A percentile compares a stretch with the other conserved stretches of the same genome.
These are phyloP conservation scores for Penicillium sp. DNA, from an alignment of 2,329 filamentous ascomycete species.

Conservation along the genomic window DNA sequence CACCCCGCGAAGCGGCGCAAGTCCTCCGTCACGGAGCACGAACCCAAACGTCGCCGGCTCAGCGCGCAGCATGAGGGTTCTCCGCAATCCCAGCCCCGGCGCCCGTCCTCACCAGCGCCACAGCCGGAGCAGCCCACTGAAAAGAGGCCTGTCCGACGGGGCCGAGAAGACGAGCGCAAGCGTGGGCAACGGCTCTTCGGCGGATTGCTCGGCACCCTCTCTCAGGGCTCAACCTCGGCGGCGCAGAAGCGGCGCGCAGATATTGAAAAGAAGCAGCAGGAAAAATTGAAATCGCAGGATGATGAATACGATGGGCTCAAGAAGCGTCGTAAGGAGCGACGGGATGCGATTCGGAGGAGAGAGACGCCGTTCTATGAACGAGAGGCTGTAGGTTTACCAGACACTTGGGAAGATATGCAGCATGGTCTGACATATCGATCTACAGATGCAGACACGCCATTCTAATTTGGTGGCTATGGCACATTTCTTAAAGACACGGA, in stretches of 20 bases:
- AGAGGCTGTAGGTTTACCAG: slow-evolving; percentile 59
- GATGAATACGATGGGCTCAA: slow-evolving; percentile 66
- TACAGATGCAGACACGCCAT: slow-evolving; percentile 70
- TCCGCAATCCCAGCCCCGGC: slow-evolving; percentile 20
- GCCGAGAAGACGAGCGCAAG: slow-evolving; percentile 69
- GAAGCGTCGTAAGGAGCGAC: slow-evolving; percentile 60
- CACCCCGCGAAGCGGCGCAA: slow-evolving; percentile 49
- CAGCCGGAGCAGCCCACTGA: slow-evolving; percentile 14
- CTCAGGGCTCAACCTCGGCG: slow-evolving; percentile 62
- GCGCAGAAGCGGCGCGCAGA: slow-evolving; percentile 67
- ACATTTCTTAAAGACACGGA: slow-evolving; percentile 66
- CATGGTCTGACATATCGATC: neutral
- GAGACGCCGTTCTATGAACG: slow-evolving; percentile 74
- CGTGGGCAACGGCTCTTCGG: slow-evolving; percentile 83
- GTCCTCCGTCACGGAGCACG: slow-evolving; percentile 50
- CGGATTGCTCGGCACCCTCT: slow-evolving; percentile 70
- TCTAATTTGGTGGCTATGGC: slow-evolving; percentile 66
- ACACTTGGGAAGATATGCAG: slow-evolving; percentile 8
- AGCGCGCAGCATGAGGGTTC: slow-evolving; percentile 32
- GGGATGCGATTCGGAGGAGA: slow-evolving; percentile 57
- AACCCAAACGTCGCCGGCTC: slow-evolving; percentile 52
- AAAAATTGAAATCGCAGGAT: slow-evolving; percentile 71
- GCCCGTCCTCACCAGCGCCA: slow-evolving; percentile 23
- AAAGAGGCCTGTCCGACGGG: slow-evolving; percentile 23
- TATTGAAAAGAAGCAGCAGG: slow-evolving; percentile 76